phyloP scores from a whole-genome alignment of 306 rosid species.

The Pyrus communis region DNA sequence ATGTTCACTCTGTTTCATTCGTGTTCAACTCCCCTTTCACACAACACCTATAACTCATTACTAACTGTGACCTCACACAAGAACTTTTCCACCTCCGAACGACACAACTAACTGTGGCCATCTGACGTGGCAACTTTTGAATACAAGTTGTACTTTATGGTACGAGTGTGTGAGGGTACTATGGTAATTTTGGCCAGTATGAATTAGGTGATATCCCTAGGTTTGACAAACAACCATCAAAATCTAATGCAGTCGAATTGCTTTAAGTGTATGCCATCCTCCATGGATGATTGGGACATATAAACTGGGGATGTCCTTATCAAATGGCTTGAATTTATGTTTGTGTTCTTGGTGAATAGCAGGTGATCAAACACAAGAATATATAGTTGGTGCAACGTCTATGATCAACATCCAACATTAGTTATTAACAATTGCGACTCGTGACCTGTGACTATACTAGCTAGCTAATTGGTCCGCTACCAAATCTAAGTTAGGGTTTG shows the following conservation, averaged over 20 bases:
- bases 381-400: conserved; percentile 14
- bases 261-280: not conserved
- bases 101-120: not conserved
- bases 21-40: no score
- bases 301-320: not conserved
- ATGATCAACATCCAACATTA: not conserved
- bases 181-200: not conserved
- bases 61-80: no score
- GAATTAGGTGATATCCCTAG: not conserved
- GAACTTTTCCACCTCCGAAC: not conserved
- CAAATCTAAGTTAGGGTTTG: not conserved
- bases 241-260: not conserved
- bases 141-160: not conserved
- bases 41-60: fast-evolving
- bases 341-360: not conserved
- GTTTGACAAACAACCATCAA: not conserved
- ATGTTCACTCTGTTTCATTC: no score
- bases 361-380: conserved; percentile 5
- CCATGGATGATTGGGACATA: not conserved
- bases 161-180: not conserved
- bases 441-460: not conserved
- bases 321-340: not conserved
- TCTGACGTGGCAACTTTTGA: not conserved
- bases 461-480: not conserved
- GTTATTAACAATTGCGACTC: not conserved